Evolutionary conservation across 306 rosid species (phyloP), one percentile per base, ranked within the genome.

Genomic region (Cyclanthera cordifolia): DNA sequence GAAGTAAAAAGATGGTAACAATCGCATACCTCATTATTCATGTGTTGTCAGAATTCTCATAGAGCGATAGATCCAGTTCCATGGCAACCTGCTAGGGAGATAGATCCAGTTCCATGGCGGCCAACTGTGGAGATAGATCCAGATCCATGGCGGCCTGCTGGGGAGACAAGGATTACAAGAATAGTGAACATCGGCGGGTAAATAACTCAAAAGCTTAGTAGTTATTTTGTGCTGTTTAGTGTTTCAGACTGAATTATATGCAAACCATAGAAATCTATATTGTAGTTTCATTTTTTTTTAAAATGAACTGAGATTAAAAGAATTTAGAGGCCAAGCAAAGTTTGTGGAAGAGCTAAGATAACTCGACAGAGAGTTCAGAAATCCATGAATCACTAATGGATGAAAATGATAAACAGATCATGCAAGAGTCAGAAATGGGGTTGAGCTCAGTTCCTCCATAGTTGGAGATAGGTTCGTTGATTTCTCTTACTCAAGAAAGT

Each of bases 21-120:
- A 65, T 6, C 11, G 20, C 46, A 39, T 43, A 23, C 39, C 53
- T 65, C 70, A 45, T 60, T 34, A 19, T 45, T 43, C 37, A 23
- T 65, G 23, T 65, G 70, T 14, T 65, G 53, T 45, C 53, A 65
- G 70, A 65, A 24, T 65, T 45, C 70, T 7, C 15, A 12, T 20
- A 43, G 53, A 57, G 64, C 4, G 21, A 48, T 15, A 48, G 20
- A 48, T 6, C 20, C 52, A 48, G 8, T 48, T 48, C 52, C 52
- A 16, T 48, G 9, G 52, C 52, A 2, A 7, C 52, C 52, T 15
- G 8, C 19, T 48, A 3, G 20, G 20, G 53, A 13, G 8, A 49
- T n/a, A 49, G 53, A 49, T 49, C 23, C 53, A n/a, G 23, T n/a
- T 49, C 53, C 53, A 1, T 49, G 11, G 21, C 53, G 4, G 11